Conservation (phyloP, 2,329 filamentous ascomycete genomes). For the Hawksworthiomyces lignivorus region DNA sequence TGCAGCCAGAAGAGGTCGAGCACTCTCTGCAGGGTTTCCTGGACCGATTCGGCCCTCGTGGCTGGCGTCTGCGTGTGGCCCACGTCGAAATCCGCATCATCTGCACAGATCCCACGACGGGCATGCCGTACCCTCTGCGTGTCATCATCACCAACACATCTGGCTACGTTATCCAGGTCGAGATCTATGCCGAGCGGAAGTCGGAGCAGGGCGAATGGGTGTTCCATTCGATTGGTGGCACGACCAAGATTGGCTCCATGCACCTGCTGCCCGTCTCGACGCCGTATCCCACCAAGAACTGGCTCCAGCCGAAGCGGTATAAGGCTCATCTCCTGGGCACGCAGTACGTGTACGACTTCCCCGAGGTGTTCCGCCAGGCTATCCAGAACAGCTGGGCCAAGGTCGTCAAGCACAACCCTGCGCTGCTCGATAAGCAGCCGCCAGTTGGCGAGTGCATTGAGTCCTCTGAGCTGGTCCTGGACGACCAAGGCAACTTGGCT, state of each 20-base stretch:
- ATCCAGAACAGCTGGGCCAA: constrained; percentile 91
- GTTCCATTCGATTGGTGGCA: constrained; percentile 95
- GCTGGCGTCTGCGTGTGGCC: constrained; percentile 92
- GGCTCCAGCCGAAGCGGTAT: constrained; percentile 97
- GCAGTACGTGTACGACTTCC: constrained; percentile 99
- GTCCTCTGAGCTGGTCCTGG: constrained; percentile 87
- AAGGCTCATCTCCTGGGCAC: constrained; percentile 99
- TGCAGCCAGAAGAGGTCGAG: constrained; percentile 83
- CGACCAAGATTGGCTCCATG: constrained; percentile 90
- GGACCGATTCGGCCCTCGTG: constrained; percentile 89
- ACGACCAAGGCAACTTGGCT: constrained; percentile 83
- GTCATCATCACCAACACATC: constrained; percentile 98
- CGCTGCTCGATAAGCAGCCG: constrained; percentile 72
- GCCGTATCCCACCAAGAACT: constrained; percentile 96
- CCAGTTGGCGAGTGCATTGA: constrained; percentile 84
- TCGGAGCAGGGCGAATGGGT: constrained; percentile 97
- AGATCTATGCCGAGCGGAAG: constrained; percentile 96
- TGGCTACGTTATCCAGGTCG: constrained; percentile 93
- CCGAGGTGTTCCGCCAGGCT: constrained; percentile 95
- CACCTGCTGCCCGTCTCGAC: constrained; percentile 85
- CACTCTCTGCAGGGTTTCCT: constrained; percentile 90
- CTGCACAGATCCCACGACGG: constrained; percentile 82
- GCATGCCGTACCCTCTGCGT: constrained; percentile 81
- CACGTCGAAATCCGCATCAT: constrained; percentile 98
- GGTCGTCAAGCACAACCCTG: constrained; percentile 64